Conservation (phyloP, 306 rosid species). For the Lathyrus oleraceus region DNA sequence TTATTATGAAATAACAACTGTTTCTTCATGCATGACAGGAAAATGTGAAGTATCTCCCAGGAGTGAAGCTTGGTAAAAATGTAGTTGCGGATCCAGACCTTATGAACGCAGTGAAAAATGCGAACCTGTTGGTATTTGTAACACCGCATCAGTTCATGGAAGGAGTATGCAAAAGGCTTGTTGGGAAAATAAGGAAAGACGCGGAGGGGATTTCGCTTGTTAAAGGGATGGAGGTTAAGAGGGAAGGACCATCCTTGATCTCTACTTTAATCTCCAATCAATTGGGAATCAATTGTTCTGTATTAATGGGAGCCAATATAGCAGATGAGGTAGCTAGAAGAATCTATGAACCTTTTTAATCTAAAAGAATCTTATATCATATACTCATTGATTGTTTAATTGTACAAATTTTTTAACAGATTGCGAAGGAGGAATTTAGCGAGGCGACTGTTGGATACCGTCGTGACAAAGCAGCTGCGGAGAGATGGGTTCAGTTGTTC, state of each 20-base stretch:
- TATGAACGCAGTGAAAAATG: slow-evolving; percentile 75
- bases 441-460: slow-evolving; percentile 49
- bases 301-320: slow-evolving; percentile 92
- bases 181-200: slow-evolving; percentile 62
- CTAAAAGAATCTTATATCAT: background rate
- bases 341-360: background rate
- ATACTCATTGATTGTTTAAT: slow-evolving; percentile 1
- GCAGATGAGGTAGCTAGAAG: slow-evolving; percentile 68
- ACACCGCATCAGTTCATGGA: slow-evolving; percentile 94
- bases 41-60: slow-evolving; percentile 88
- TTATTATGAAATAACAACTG: background rate
- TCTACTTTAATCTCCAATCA: slow-evolving; percentile 70
- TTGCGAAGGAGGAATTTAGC: slow-evolving; percentile 48
- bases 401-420: slow-evolving; percentile 41
- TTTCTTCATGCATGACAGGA: slow-evolving; percentile 51
- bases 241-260: slow-evolving; percentile 95
- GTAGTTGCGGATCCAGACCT: slow-evolving; percentile 87
- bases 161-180: slow-evolving; percentile 72
- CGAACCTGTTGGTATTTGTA: slow-evolving; percentile 89
- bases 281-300: slow-evolving; percentile 79
- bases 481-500: slow-evolving; percentile 47
- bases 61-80: slow-evolving; percentile 83
- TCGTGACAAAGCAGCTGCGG: slow-evolving; percentile 38
- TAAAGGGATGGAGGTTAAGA: slow-evolving; percentile 96
- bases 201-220: slow-evolving; percentile 85